These are phyloP conservation scores for Talaromyces sp. DNA, from an alignment of 2,329 filamentous ascomycete genomes.

Conservation along the genomic window DNA sequence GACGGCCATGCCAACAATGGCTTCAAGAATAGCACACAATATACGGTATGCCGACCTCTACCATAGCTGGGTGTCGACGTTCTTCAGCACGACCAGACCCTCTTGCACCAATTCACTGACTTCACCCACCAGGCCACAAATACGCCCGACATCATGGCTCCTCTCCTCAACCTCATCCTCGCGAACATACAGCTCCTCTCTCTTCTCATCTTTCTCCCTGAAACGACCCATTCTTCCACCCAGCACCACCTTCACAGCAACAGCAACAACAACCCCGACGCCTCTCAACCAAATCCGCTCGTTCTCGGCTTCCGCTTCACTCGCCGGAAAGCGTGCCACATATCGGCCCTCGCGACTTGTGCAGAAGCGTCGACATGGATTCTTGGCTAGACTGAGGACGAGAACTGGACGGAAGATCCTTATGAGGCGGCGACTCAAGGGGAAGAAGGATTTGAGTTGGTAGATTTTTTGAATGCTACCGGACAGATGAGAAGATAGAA, in stretches of 20 bases:
- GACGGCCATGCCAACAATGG: slow-evolving; percentile 26
- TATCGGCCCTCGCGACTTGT: slow-evolving; percentile 59
- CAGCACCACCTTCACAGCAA: neutral
- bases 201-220: neutral
- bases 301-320: slow-evolving; percentile 45
- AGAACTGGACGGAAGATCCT: slow-evolving; percentile 54
- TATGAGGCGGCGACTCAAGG: slow-evolving; percentile 53
- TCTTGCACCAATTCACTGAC: neutral
- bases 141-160: slow-evolving; percentile 1
- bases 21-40: slow-evolving; percentile 20
- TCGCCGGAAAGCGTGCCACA: slow-evolving; percentile 50
- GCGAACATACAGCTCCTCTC: slow-evolving; percentile 5
- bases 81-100: no score
- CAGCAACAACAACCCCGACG: neutral
- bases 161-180: neutral
- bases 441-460: slow-evolving; percentile 53
- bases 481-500: neutral
- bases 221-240: neutral
- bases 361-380: slow-evolving; percentile 61
- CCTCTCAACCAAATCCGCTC: slow-evolving; percentile 30
- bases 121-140: neutral
- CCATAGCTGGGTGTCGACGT: no score
- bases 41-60: neutral
- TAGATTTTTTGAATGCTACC: slow-evolving; percentile 26
- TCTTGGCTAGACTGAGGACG: slow-evolving; percentile 52